Percentiles rank a stretch among this genome's conserved stretches.
phyloP scores from a whole-genome alignment of 495 filamentous ascomycete species.

The Trichoderma orchidacearum region DNA sequence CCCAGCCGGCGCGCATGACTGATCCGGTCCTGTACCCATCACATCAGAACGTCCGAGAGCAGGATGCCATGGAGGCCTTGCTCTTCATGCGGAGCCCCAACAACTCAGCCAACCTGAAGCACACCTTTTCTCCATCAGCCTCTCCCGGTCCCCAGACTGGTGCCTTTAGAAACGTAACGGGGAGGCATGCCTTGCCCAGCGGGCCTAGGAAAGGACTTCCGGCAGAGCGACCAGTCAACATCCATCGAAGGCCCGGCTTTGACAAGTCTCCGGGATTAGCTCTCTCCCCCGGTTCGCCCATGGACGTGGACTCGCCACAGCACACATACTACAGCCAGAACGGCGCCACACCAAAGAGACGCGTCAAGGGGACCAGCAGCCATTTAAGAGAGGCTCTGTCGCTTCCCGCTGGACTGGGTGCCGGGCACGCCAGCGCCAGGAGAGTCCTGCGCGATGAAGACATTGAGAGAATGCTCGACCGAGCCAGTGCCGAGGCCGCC shows the following conservation, averaged over 20 bases:
- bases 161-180: conserved; percentile 10
- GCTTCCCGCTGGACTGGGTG: conserved; percentile 25
- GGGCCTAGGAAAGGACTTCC: conserved; percentile 30
- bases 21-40: conserved; percentile 44
- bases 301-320: conserved; percentile 30
- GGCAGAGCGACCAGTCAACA: conserved; percentile 16
- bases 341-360: conserved; percentile 26
- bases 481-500: conserved; percentile 13
- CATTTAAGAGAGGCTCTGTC: conserved; percentile 10
- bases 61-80: conserved; percentile 77
- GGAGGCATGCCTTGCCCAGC: conserved; percentile 19
- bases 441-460: conserved; percentile 25
- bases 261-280: conserved; percentile 22
- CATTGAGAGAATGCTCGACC: conserved; percentile 33
- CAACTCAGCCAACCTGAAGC: conserved; percentile 48
- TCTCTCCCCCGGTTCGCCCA: conserved; percentile 8
- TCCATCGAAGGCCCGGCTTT: conserved; percentile 29
- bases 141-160: conserved; percentile 9
- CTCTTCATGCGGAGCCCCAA: conserved; percentile 81
- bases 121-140: conserved; percentile 21
- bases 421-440: conserved; percentile 18
- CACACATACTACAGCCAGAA: conserved; percentile 13
- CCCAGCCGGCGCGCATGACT: conserved; percentile 30
- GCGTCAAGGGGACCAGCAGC: conserved; percentile 17
- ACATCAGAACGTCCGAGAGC: conserved; percentile 46